Base-by-base conservation (phyloP, 768 basidiomycete species). In the Calvatia gigantea region DNA sequence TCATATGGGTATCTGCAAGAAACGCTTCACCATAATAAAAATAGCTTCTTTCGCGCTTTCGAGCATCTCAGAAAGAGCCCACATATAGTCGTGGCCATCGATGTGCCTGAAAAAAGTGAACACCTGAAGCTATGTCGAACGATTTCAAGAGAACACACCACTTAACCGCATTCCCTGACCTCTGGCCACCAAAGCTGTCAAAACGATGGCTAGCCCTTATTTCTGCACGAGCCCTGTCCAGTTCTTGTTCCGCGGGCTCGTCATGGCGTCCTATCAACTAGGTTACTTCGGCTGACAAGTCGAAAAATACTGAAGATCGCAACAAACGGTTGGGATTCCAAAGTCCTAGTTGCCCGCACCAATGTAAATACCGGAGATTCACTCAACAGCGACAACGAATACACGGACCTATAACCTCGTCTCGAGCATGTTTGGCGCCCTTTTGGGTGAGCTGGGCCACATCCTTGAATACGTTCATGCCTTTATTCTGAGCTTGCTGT, bases 41-140 rank as follows among this genome's bases (percentile, higher is more conserved):
- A 98, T 97, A 28, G 71, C 83, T 64, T 96, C 89, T 56, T 79
- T 80, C 2, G 91, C 91, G 31, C 73, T 81, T 44, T 90, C 89
- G n/a, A 98, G 77, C 70, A 95, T 77, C 71, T 96, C 93, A 1
- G 91, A 92, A 32, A 97, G 67, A 0, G 96, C 95, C 82, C 89
- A 98, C 81, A 98, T 90, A 69, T 96, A 98, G 72, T 98, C 95
- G 55, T 97, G 92, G 0, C 96, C 96, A 62, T 96, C 95, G 44
- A 96, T 80, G 66, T 94, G 93, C 86, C 87, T 72, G 41, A 14
- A 1, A 12, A 54, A 41, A 25, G 35, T 35, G 28, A 39, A 38
- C 31, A 29, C n/a, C n/a, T n/a, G 52, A 35, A 5, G 52, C 12
- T 31, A 7, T n/a, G n/a, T n/a, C 45, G 41, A 47, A 15, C 12